Percentiles rank a stretch among this genome's conserved stretches.
Conservation (phyloP, 352 stramenopile genomes). For the Elongisporangium anandrum region DNA sequence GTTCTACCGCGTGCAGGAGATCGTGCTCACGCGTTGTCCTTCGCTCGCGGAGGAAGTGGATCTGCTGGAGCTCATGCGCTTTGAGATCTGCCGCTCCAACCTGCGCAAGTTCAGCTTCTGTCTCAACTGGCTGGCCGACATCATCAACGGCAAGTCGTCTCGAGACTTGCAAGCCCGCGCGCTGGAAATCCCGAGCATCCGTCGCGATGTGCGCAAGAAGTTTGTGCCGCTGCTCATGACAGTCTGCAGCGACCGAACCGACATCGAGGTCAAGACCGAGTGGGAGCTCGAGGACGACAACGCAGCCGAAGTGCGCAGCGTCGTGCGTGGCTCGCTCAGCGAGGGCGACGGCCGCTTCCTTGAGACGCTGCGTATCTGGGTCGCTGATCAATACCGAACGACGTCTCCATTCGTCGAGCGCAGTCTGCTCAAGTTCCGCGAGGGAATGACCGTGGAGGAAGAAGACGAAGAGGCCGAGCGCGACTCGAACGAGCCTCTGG, state of each 20-base stretch:
- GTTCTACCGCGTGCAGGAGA: constrained; percentile 78
- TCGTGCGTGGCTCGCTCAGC: constrained; percentile 45
- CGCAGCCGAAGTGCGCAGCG: constrained; percentile 52
- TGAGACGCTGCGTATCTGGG: constrained; percentile 82
- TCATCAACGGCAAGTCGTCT: constrained; percentile 73
- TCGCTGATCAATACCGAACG: constrained; percentile 81
- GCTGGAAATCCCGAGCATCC: constrained; percentile 75
- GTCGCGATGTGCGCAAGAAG: constrained; percentile 71
- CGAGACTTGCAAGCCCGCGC: constrained; percentile 68
- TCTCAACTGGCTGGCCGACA: constrained; percentile 80
- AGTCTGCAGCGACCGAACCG: constrained; percentile 70
- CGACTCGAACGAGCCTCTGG: not conserved
- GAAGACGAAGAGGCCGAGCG: constrained; percentile 25
- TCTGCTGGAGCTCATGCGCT: constrained; percentile 75
- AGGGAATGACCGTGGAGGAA: constrained; percentile 51
- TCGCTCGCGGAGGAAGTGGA: constrained; percentile 61
- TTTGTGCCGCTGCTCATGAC: constrained; percentile 78
- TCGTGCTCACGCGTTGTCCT: constrained; percentile 61
- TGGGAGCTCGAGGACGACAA: constrained; percentile 83
- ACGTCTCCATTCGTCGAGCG: constrained; percentile 84
- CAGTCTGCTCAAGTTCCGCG: constrained; percentile 76
- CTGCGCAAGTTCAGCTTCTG: constrained; percentile 84
- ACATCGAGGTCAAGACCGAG: constrained; percentile 84
- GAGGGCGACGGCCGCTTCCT: constrained; percentile 70
- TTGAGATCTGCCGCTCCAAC: constrained; percentile 85